Conservation (phyloP, 208 protist genomes). For the Strigomonas culicis region DNA sequence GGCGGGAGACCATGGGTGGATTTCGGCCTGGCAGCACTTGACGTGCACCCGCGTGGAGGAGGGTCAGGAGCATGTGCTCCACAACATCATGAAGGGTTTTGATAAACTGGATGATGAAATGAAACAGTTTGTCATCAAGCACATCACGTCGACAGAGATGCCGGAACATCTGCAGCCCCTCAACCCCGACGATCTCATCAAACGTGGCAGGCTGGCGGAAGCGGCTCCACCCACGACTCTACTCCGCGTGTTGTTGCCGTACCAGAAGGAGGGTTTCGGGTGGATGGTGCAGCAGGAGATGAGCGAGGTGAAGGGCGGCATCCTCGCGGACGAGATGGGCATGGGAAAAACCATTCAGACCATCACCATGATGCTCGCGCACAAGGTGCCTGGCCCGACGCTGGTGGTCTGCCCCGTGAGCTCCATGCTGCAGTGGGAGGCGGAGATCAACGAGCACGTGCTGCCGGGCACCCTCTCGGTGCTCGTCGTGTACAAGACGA, state of each 20-base stretch:
- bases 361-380: conserved; percentile 86
- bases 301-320: conserved; percentile 77
- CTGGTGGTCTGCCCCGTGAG: conserved; percentile 90
- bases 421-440: conserved; percentile 91
- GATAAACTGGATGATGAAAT: conserved; percentile 33
- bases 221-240: conserved; percentile 41
- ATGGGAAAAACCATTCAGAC: conserved; percentile 97
- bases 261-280: conserved; percentile 83
- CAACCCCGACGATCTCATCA: conserved; percentile 80
- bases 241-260: conserved; percentile 67
- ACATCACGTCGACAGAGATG: conserved; percentile 42
- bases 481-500: conserved; percentile 71
- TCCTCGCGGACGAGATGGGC: conserved; percentile 99
- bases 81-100: conserved; percentile 48
- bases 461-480: conserved; percentile 57
- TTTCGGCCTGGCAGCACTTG: conserved; percentile 88
- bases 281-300: conserved; percentile 85
- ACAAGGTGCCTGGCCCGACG: conserved; percentile 69
- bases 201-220: conserved; percentile 47
- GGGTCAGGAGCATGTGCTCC: conserved; percentile 11
- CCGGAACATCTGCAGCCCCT: conserved; percentile 72
- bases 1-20: conserved; percentile 82
- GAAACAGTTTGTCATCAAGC: conserved; percentile 48
- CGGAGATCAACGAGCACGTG: conserved; percentile 84
- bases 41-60: conserved; percentile 61